Evolutionary conservation across 1,284 basidiomycete genomes (phyloP), one percentile per base, ranked within the genome.

Genomic region (Blastosporella zonata): DNA sequence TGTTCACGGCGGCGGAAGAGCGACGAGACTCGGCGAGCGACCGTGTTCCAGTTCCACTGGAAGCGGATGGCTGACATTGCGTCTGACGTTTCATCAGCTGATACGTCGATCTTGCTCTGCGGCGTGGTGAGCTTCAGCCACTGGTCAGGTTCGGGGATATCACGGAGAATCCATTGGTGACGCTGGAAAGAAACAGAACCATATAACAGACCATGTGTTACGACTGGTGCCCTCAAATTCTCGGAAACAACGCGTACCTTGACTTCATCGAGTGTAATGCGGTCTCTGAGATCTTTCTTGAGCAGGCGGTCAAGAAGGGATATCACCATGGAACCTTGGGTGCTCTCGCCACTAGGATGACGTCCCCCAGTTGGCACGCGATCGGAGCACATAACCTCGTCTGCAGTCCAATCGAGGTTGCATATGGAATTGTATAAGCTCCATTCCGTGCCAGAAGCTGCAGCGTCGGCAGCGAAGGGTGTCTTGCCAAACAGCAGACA

Each of bases 361-460:
- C 82, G 74, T 34, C 83, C 83, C 18, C 85, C 84, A 0, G 86
- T 84, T 1, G 72, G 71, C 17, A 89, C 64, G 22, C 61, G 60
- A 60, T 97, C 92, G 18, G 76, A 72, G 13, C 93, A 92, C 86
- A 97, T 93, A 5, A 66, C 74, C 0, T 75, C 72, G 0, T 84
- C 83, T 0, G 91, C 77, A 13, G 73, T 66, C 77, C 93, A 95
- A 59, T 92, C 84, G 31, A 82, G 79, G 42, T 81, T 82, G 45
- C 91, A 86, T 40, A 98, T 97, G 47, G 87, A 78, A 53, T 86
- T 77, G 68, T 97, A 97, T 37, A 98, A 73, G 36, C 81, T 79
- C 64, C 82, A 97, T 69, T 95, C 92, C 36, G 64, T 62, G 13
- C 59, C 59, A 10, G 53, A 38, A 5, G 57, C 78, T 67, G 65